Percentiles rank a stretch among this genome's conserved stretches.
Conservation (phyloP, 352 stramenopile species). For the Phytopythium sindhum region DNA sequence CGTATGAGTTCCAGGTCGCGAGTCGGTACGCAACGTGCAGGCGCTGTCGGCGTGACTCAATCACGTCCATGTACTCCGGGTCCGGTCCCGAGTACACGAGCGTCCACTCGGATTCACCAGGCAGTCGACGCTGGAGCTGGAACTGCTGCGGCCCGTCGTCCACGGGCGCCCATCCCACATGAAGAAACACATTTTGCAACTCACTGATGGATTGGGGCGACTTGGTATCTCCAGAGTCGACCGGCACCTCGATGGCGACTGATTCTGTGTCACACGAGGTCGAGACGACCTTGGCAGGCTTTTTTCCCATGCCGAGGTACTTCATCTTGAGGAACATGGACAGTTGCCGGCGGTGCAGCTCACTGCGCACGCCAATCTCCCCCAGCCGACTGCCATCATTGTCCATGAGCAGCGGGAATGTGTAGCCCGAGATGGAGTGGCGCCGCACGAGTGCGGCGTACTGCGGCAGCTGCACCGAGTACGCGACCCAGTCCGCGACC, state of each 20-base stretch:
- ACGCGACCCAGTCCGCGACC: constrained; percentile 80
- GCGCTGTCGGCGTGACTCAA: constrained; percentile 30
- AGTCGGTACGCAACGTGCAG: constrained; percentile 66
- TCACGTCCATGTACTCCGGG: constrained; percentile 67
- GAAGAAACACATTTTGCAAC: constrained; percentile 36
- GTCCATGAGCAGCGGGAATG: constrained; percentile 83
- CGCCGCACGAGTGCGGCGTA: constrained; percentile 74
- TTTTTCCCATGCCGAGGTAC: constrained; percentile 75
- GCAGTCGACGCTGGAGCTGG: constrained; percentile 65
- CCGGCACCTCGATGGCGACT: not conserved
- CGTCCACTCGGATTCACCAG: constrained; percentile 52
- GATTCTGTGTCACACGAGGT: constrained; percentile 33
- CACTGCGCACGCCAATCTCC: constrained; percentile 67
- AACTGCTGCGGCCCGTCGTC: constrained; percentile 53
- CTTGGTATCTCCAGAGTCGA: constrained; percentile 3
- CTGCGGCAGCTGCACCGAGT: constrained; percentile 76
- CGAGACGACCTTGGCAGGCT: constrained; percentile 41
- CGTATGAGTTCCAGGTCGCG: constrained; percentile 83
- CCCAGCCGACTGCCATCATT: constrained; percentile 65
- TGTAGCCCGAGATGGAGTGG: constrained; percentile 85
- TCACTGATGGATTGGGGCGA: constrained; percentile 9
- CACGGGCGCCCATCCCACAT: constrained; percentile 52
- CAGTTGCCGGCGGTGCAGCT: constrained; percentile 76
- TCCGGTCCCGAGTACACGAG: constrained; percentile 61
- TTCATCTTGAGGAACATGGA: constrained; percentile 83